phyloP scores from a whole-genome alignment of 345 rosid species.

The Linum usitatissimum region DNA sequence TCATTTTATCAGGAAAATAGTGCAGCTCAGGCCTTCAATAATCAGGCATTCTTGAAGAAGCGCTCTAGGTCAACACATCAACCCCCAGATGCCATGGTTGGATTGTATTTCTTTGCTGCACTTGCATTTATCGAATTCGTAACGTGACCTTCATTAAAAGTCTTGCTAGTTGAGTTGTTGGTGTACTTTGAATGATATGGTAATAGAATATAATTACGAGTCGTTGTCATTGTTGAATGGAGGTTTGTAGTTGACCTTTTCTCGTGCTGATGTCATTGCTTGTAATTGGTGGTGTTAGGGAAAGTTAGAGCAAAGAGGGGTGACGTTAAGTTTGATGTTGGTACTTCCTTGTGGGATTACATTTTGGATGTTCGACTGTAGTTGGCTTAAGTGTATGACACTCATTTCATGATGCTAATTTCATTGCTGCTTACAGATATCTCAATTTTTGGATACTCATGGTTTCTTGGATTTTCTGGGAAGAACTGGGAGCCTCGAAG shows the following conservation, averaged over 20 bases:
- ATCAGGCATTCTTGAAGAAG: slow-evolving; percentile 83
- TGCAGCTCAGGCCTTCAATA: slow-evolving; percentile 53
- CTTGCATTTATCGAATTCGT: background rate
- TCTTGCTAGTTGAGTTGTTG: background rate
- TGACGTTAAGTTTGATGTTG: background rate
- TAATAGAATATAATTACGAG: background rate
- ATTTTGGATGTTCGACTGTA: background rate
- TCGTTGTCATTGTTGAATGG: background rate
- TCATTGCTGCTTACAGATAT: slow-evolving; percentile 38
- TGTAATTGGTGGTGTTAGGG: background rate
- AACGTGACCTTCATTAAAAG: background rate
- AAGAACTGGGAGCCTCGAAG: slow-evolving; percentile 64
- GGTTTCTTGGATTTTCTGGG: slow-evolving; percentile 91
- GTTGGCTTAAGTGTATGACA: background rate
- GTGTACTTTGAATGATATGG: background rate
- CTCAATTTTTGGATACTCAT: slow-evolving; percentile 68
- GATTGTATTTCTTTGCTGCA: slow-evolving; percentile 12
- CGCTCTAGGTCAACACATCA: slow-evolving; percentile 84
- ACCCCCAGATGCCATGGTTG: slow-evolving; percentile 89
- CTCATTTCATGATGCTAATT: background rate
- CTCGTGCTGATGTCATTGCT: background rate
- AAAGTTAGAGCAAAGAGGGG: background rate
- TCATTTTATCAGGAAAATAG: slow-evolving; percentile 56
- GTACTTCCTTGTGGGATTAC: background rate
- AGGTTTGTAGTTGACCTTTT: background rate